A percentile compares a stretch with the other conserved stretches of the same genome.
These are phyloP conservation scores for Acacia crassicarpa DNA, from an alignment of 306 rosid species.

Conservation along the genomic window DNA sequence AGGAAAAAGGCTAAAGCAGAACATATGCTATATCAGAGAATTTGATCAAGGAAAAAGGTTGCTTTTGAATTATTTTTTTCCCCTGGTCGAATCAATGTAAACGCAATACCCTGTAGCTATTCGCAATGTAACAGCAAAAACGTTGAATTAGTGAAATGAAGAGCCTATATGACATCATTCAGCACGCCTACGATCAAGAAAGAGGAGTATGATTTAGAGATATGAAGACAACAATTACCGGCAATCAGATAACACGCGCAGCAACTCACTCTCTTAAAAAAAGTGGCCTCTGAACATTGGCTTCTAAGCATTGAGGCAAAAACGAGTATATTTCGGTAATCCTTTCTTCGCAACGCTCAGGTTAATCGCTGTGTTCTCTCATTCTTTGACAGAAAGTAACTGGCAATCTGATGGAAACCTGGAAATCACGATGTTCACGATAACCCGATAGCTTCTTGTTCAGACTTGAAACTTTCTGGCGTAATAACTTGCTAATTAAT, in stretches of 20 bases:
- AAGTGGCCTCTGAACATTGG: too few species aligned
- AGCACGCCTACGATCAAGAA: background rate
- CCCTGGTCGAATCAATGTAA: background rate
- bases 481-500: constrained; percentile 13
- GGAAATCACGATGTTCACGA: background rate
- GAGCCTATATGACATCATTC: background rate
- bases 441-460: constrained; percentile 9
- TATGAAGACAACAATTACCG: background rate
- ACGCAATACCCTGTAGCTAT: background rate
- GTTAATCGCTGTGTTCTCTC: background rate
- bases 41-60: background rate
- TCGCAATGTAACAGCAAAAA: background rate
- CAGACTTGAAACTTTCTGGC: constrained; percentile 1
- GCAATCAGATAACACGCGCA: background rate
- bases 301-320: too few species aligned
- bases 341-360: background rate
- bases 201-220: background rate
- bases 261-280: background rate
- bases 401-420: background rate
- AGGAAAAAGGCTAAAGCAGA: background rate
- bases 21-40: background rate
- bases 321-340: background rate
- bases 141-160: background rate
- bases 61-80: background rate
- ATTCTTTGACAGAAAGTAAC: background rate